Percentiles rank a stretch among this genome's conserved stretches.
phyloP scores from a whole-genome alignment of 1,284 basidiomycete genomes.

The Cutaneotrichosporon spelunceum region DNA sequence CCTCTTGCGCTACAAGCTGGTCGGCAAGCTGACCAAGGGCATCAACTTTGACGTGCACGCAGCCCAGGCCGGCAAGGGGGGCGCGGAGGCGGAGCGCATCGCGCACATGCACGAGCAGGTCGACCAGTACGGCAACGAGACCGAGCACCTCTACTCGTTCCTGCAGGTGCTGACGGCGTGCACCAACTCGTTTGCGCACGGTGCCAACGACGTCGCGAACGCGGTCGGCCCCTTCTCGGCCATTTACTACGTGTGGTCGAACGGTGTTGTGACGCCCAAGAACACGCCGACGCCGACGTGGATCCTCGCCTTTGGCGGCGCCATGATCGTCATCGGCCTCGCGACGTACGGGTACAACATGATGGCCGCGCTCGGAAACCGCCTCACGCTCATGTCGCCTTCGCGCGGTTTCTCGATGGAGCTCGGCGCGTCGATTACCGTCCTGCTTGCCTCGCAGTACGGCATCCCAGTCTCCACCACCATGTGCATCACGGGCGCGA shows the following conservation, averaged over 20 bases:
- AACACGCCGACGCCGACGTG: conserved; percentile 52
- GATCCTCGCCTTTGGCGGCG: conserved; percentile 53
- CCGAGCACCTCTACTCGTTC: conserved; percentile 56
- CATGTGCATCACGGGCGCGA: conserved; percentile 48
- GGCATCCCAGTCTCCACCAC: conserved; percentile 52
- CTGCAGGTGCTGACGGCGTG: conserved; percentile 57
- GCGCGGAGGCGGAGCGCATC: conserved; percentile 42
- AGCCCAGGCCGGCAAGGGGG: conserved; percentile 38
- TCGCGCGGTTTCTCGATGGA: conserved; percentile 57
- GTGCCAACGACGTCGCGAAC: conserved; percentile 51
- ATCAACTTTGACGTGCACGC: conserved; percentile 49
- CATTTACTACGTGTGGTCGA: conserved; percentile 52
- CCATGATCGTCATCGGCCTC: conserved; percentile 53
- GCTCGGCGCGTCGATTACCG: conserved; percentile 53
- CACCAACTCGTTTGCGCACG: conserved; percentile 56
- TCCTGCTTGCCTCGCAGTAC: conserved; percentile 53
- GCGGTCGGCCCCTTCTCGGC: conserved; percentile 49
- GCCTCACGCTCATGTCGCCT: conserved; percentile 54
- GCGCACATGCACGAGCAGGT: conserved; percentile 50
- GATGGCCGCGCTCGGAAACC: conserved; percentile 53
- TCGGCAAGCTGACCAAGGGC: conserved; percentile 37
- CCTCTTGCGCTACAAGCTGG: conserved; percentile 47
- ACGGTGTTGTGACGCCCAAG: conserved; percentile 35
- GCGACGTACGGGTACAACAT: conserved; percentile 53
- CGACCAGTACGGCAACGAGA: conserved; percentile 54